Conservation (phyloP, 2,329 filamentous ascomycete genomes). For the Fusarium papillatum region DNA sequence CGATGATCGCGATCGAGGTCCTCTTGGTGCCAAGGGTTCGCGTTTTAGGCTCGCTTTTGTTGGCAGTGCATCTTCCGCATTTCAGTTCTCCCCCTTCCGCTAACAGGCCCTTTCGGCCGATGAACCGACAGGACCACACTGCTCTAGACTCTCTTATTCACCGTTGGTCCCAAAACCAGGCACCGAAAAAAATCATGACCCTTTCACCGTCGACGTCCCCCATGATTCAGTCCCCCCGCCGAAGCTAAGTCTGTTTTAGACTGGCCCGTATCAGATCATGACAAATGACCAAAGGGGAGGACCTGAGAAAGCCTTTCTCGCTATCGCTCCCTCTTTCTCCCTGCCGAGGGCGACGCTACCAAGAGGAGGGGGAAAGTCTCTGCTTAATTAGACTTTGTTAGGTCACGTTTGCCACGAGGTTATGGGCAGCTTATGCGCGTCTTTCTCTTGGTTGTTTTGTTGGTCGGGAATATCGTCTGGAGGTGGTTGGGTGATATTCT, state of each 20-base stretch:
- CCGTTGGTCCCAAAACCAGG: neutral
- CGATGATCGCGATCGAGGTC: neutral
- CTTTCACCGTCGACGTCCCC: neutral
- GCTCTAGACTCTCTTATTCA: neutral
- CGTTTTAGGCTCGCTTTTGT: neutral
- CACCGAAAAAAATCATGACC: neutral
- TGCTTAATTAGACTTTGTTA: constrained; percentile 1
- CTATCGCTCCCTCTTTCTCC: neutral
- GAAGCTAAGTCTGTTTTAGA: neutral
- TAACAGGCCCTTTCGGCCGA: neutral
- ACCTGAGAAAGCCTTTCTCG: neutral
- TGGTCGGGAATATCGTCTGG: neutral
- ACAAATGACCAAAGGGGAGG: neutral
- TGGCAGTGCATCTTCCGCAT: constrained; percentile 24
- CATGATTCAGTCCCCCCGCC: neutral
- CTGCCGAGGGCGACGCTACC: neutral
- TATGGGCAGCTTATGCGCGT: neutral
- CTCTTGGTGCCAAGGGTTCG: neutral
- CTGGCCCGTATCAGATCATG: neutral
- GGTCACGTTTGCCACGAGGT: constrained; percentile 11
- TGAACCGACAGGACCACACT: neutral
- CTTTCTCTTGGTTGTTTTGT: neutral
- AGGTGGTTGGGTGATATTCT: neutral
- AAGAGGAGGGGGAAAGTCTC: neutral
- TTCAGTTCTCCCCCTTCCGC: neutral